Base-by-base conservation (phyloP, 2,329 filamentous ascomycete species). In the Teratosphaeria gauchensis region DNA sequence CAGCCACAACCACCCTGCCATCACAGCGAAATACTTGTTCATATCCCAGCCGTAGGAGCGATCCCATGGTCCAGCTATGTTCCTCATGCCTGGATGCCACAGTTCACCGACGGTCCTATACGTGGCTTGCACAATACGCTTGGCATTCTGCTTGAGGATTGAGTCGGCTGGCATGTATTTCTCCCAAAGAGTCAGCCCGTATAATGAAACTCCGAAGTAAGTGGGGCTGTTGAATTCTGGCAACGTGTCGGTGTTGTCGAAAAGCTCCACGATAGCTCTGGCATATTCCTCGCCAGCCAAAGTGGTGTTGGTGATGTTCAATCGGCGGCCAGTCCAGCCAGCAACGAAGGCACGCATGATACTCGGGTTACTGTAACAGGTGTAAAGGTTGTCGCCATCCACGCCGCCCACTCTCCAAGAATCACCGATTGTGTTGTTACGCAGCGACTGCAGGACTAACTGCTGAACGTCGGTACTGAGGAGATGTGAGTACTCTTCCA, bases 41-140 rank as follows among this genome's bases (percentile, higher is more conserved):
- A 86, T 84, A 60, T 86, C 83, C 59, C 80, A 85, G 0, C 83
- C 83, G 61, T 86, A 86, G 0, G 78, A 75, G 0, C 84, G 78
- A 68, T 86, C 84, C 84, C 84, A 86, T 0, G 84, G 84, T 0
- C 84, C 84, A 1, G 83, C 83, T 54, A 85, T 76, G 61, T 86
- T 86, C 62, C 77, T 80, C 71, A 86, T 69, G 1, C 78, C 75
- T 0, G 83, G 78, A 56, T 85, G 81, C 74, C 82, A 86, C 1
- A 86, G 74, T 53, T 78, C 63, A 0, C 76, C 74, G 1, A 82
- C 73, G 2, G 76, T 74, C 4, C 76, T 72, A 83, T 82, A 86
- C 0, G 79, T 83, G 14, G 77, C 67, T 4, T 69, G 61, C 19
- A 85, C 75, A 76, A 85, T 83, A 4, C 73, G 71, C 0, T 76